Conservation (phyloP, 768 basidiomycete genomes). For the Boletellus ananas region DNA sequence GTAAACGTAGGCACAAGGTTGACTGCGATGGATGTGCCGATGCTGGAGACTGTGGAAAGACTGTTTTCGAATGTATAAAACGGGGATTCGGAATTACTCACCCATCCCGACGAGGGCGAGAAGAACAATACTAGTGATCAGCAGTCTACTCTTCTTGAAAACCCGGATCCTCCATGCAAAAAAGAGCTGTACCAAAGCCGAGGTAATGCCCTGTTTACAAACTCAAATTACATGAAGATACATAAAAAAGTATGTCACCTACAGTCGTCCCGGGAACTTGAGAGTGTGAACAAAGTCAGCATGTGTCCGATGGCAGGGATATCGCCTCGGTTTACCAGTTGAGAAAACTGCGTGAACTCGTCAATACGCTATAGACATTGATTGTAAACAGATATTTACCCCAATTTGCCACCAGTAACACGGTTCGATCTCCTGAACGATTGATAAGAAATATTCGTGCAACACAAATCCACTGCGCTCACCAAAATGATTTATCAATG, state of each 20-base stretch:
- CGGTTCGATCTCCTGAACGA: slow-evolving; percentile 13
- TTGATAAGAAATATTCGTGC: background rate
- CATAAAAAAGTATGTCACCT: background rate
- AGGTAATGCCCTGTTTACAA: slow-evolving; percentile 20
- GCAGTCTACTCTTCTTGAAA: slow-evolving; percentile 10
- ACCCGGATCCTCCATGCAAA: slow-evolving; percentile 28
- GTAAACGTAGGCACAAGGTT: slow-evolving; percentile 25
- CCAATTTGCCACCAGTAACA: slow-evolving; percentile 20
- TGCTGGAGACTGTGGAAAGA: slow-evolving; percentile 24
- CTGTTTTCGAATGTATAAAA: background rate
- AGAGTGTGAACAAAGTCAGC: background rate
- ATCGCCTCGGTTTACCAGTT: slow-evolving; percentile 15
- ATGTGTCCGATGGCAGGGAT: background rate
- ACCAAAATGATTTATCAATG: slow-evolving; percentile 27
- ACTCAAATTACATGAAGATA: background rate
- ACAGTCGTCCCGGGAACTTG: slow-evolving; percentile 25
- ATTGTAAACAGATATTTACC: slow-evolving; percentile 6
- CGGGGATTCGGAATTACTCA: slow-evolving; percentile 6
- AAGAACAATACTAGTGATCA: slow-evolving; percentile 9
- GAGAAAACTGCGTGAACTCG: slow-evolving; percentile 24
- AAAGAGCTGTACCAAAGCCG: slow-evolving; percentile 26
- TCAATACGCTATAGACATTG: background rate
- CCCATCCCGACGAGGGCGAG: slow-evolving; percentile 19
- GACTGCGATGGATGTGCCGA: slow-evolving; percentile 31
- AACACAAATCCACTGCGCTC: background rate